Evolutionary conservation across 306 rosid species (phyloP).

Genomic region (Nissolia schottii): DNA sequence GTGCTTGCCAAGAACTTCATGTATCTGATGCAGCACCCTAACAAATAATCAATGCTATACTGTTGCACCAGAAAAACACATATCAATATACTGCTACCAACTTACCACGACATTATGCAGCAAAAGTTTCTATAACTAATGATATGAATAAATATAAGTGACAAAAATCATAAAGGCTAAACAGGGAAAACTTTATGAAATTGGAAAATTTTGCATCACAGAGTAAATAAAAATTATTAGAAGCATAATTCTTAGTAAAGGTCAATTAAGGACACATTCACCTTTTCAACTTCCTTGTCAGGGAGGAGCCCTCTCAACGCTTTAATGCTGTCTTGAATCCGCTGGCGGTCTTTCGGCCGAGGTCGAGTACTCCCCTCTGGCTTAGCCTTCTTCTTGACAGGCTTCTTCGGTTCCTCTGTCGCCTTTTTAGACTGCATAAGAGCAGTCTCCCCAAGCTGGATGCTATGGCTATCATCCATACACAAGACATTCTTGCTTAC

Average conservation of each 20-base stretch:
- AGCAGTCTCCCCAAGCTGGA: constrained; percentile 32
- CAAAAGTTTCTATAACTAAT: not conserved
- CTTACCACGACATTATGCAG: not conserved
- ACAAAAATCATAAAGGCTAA: not conserved
- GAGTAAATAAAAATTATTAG: not conserved
- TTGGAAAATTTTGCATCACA: not conserved
- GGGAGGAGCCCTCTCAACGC: constrained; percentile 88
- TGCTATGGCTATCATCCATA: constrained; percentile 58
- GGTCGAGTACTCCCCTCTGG: constrained; percentile 77
- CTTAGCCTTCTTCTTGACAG: constrained; percentile 60
- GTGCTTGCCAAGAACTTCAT: constrained; percentile 71
- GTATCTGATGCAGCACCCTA: constrained; percentile 81
- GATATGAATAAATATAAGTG: not conserved
- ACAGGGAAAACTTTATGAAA: not conserved
- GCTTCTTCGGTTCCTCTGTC: constrained; percentile 50
- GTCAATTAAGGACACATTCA: constrained; percentile 21
- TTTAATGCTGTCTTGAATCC: constrained; percentile 84
- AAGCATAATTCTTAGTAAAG: not conserved
- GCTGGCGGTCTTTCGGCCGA: constrained; percentile 96
- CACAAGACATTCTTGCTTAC: constrained; percentile 45
- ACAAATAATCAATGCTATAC: constrained; percentile 91
- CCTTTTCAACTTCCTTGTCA: constrained; percentile 61
- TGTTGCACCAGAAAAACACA: constrained; percentile 42
- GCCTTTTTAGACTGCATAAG: constrained; percentile 35
- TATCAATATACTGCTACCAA: constrained; percentile 7